Base-by-base conservation (phyloP, 176 grass and related monocot genomes). In the bread wheat (Triticum aestivum) region DNA sequence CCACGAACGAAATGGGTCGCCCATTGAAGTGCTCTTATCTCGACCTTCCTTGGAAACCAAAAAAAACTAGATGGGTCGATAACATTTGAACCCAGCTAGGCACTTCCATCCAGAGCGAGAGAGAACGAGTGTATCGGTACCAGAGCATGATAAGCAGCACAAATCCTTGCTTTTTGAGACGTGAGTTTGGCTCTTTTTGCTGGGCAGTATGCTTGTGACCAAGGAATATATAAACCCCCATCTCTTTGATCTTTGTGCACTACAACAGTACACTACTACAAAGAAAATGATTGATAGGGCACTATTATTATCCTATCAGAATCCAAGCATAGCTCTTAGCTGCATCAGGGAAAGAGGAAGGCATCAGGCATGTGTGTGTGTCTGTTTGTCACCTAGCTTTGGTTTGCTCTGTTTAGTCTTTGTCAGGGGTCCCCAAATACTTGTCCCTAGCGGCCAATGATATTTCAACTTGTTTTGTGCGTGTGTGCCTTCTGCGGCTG, bases 321-420 rank as follows among this genome's bases (percentile, higher is more conserved):
- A 64, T 42, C 68, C 78, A 61, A 26, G 20, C 11, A 33, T 68
- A 75, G 75, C 24, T 27, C 30, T 41, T 38, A 65, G 71, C 27
- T 56, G 61, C 45, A 37, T 65, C 21, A 44, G 15, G 6, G 82
- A 79, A 51, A 13, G 29, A 41, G 12, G 69, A 51, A 9, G 44
- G 58, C 82, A 83, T 49, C 71, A 77, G 41, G 30, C 82, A 82
- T 77, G 82, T 81, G 85, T 62, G 85, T 62, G 85, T 77, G 77
- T 63, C 20, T 71, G 52, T 23, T 88, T 91, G 86, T 91, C 89
- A 78, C 18, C 35, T 91, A 82, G 82, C 77, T 88, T 41, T 14
- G 82, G 77, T 88, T 84, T 91, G n/a, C 11, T 91, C 82, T 82
- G 89, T 71, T 88, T 88, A 33, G 62, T 82, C 82, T 61, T 77